These are phyloP conservation scores for Lycium ferocissimum DNA, from an alignment of 257 asterid species.

Conservation along the genomic window DNA sequence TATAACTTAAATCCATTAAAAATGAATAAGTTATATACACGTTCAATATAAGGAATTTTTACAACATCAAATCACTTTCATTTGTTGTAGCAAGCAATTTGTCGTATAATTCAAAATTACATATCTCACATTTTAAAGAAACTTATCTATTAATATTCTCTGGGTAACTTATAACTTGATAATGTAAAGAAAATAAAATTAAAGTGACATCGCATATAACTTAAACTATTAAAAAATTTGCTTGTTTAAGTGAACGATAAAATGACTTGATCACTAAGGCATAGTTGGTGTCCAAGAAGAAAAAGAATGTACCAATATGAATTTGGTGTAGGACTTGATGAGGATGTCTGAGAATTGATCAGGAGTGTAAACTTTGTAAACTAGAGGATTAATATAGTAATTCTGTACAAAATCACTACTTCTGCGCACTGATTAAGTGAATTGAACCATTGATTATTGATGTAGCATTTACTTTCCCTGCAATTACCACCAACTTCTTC, in stretches of 20 bases:
- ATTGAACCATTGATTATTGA: slow-evolving; percentile 71
- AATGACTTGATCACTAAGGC: not conserved
- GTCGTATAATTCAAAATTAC: not conserved
- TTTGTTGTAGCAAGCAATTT: not conserved
- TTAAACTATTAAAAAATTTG: not conserved
- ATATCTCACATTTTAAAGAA: not conserved
- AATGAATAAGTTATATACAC: not conserved
- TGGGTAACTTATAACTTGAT: not conserved
- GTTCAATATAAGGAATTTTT: not conserved
- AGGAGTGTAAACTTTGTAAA: slow-evolving; percentile 67
- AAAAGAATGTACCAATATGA: slow-evolving; percentile 56
- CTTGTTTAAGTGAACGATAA: not conserved
- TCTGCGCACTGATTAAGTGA: slow-evolving; percentile 73
- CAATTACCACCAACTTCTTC: slow-evolving; percentile 57
- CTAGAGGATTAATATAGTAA: slow-evolving; percentile 73
- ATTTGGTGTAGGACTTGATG: slow-evolving; percentile 57
- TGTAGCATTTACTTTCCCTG: slow-evolving; percentile 76
- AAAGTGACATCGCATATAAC: not conserved
- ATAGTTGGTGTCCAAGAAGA: not conserved
- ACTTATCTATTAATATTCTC: not conserved
- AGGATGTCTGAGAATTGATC: slow-evolving; percentile 78
- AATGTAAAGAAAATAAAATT: too few relatives aligned
- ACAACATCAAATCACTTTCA: not conserved
- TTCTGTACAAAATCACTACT: slow-evolving; percentile 92
- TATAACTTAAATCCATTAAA: not conserved